phyloP scores from a whole-genome alignment of 805 yeast genomes.

The Starmerella ratchasimensis region DNA sequence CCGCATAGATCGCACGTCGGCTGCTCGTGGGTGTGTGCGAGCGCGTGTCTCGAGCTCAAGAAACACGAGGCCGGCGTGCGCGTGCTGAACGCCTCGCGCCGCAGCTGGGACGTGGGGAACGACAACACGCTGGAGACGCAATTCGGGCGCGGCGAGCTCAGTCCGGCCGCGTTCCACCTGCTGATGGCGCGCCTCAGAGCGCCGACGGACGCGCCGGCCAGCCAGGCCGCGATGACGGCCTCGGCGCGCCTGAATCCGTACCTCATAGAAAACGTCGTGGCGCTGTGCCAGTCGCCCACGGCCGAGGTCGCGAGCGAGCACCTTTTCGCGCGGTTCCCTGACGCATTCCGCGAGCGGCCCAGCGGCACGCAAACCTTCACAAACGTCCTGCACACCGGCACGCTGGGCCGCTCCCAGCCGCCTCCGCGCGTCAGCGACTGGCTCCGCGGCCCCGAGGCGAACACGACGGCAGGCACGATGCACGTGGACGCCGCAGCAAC shows the following conservation, averaged over 20 bases:
- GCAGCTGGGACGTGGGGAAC: slow-evolving; percentile 12
- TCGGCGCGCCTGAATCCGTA: slow-evolving; percentile 65
- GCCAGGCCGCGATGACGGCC: slow-evolving; percentile 47
- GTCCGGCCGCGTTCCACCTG: slow-evolving; percentile 47
- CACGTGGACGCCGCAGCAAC: no score
- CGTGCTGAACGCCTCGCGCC: slow-evolving; percentile 28
- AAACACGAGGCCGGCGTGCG: slow-evolving; percentile 48
- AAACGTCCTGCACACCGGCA: no score
- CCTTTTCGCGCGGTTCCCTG: slow-evolving; percentile 18
- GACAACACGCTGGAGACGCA: slow-evolving; percentile 11
- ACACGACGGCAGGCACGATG: no score
- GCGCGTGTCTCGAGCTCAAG: slow-evolving; percentile 45
- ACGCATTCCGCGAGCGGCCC: background rate
- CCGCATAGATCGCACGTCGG: slow-evolving; percentile 33
- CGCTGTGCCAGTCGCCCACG: slow-evolving; percentile 50
- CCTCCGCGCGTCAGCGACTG: no score
- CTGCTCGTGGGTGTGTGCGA: slow-evolving; percentile 62
- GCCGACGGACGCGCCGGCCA: slow-evolving; percentile 41
- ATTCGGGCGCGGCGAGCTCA: slow-evolving; percentile 14
- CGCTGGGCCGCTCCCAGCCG: no score
- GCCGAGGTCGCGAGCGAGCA: slow-evolving; percentile 47
- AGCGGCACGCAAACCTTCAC: background rate
- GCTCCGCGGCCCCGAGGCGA: no score
- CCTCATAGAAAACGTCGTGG: slow-evolving; percentile 76
- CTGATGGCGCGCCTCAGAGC: slow-evolving; percentile 50